Conservation (phyloP, 2,329 filamentous ascomycete species). For the Cercospora zeina region DNA sequence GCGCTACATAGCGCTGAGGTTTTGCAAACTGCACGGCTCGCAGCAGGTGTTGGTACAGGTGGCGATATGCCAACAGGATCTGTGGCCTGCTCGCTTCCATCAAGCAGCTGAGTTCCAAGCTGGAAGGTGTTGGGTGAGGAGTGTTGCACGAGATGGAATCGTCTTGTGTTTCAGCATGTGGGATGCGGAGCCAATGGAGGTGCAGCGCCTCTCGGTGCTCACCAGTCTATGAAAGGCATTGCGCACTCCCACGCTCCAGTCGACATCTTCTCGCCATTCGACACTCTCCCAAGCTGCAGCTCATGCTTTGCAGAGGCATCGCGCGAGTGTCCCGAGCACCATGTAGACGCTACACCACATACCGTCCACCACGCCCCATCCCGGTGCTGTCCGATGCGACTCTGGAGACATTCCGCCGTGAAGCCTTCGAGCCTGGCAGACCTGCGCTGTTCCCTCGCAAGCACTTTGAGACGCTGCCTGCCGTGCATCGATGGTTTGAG, state of each 20-base stretch:
- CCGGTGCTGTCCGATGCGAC: conserved; percentile 32
- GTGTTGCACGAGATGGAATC: neutral
- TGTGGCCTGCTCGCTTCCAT: conserved; percentile 23
- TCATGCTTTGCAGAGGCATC: conserved; percentile 25
- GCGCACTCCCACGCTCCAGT: conserved; percentile 2
- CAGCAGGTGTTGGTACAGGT: conserved; percentile 66
- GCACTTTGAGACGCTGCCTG: conserved; percentile 53
- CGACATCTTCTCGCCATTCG: neutral
- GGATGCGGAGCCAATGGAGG: conserved; percentile 1
- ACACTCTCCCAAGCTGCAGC: neutral
- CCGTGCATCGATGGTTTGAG: conserved; percentile 61
- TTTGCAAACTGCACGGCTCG: conserved; percentile 70
- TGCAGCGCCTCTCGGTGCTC: too few relatives aligned
- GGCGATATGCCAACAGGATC: conserved; percentile 56
- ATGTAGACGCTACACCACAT: conserved; percentile 24
- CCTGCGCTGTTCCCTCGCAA: conserved; percentile 56
- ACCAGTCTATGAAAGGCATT: neutral
- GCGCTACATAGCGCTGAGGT: conserved; percentile 64
- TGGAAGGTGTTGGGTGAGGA: neutral
- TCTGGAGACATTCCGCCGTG: conserved; percentile 52
- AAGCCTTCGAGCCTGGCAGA: conserved; percentile 54
- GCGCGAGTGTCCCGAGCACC: conserved; percentile 12
- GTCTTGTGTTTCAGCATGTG: neutral
- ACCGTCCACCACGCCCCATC: conserved; percentile 24
- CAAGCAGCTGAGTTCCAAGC: neutral